Percentiles rank a stretch among this genome's conserved stretches.
These are phyloP conservation scores for Luffa aegyptiaca DNA, from an alignment of 306 rosid genomes.

Conservation along the genomic window DNA sequence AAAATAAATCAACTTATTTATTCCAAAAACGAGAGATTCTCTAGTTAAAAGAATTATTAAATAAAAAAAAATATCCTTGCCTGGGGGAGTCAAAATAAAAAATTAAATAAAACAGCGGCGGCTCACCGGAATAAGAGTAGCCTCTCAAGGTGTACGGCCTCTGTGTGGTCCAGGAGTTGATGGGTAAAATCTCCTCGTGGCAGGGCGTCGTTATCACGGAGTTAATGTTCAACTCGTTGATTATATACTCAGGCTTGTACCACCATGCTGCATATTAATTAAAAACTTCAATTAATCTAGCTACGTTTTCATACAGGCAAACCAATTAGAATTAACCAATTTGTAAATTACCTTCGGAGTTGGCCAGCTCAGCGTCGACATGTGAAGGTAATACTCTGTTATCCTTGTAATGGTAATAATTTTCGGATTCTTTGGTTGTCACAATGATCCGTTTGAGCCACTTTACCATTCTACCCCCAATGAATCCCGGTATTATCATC, in stretches of 20 bases:
- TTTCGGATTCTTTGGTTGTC: slow-evolving; percentile 41
- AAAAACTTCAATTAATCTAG: no score
- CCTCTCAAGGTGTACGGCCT: slow-evolving; percentile 55
- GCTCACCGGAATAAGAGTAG: slow-evolving; percentile 79
- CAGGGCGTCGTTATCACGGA: slow-evolving; percentile 82
- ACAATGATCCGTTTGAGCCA: slow-evolving; percentile 77
- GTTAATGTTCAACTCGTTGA: slow-evolving; percentile 76
- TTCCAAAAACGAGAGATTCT: neutral
- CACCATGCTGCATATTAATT: slow-evolving; percentile 62
- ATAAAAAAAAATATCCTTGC: no score
- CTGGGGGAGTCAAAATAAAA: no score
- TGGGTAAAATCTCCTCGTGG: slow-evolving; percentile 72
- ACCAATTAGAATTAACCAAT: no score
- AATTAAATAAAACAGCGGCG: neutral
- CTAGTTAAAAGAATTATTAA: neutral
- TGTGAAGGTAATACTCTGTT: slow-evolving; percentile 74
- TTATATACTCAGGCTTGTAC: slow-evolving; percentile 75
- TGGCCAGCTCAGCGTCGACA: slow-evolving; percentile 73
- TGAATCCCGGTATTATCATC: slow-evolving; percentile 61
- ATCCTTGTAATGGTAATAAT: slow-evolving; percentile 52
- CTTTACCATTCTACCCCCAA: slow-evolving; percentile 79
- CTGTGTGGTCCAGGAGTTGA: slow-evolving; percentile 65
- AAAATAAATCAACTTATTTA: neutral
- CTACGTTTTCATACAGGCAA: no score
- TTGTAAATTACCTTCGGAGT: slow-evolving; percentile 41